A percentile compares a stretch with the other conserved stretches of the same genome.
These are phyloP conservation scores for Alnus glutinosa DNA, from an alignment of 306 rosid species.

Conservation along the genomic window DNA sequence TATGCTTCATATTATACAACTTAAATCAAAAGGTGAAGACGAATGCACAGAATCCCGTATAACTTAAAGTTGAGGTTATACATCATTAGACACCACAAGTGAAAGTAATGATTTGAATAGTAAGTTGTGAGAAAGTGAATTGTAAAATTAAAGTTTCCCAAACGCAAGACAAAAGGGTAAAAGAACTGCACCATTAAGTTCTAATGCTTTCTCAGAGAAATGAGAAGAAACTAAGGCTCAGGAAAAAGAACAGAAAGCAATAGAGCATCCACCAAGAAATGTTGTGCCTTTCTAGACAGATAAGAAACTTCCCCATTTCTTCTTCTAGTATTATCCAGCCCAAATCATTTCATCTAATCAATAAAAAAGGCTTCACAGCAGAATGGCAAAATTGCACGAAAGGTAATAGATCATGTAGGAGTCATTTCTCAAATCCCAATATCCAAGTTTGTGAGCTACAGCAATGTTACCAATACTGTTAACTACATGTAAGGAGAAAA, in stretches of 20 bases:
- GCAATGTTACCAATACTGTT: too few species aligned
- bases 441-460: too few species aligned
- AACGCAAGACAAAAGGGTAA: not conserved
- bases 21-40: not conserved
- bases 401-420: not conserved
- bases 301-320: not conserved
- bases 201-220: not conserved
- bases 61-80: not conserved
- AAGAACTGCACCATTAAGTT: not conserved
- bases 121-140: not conserved
- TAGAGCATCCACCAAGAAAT: not conserved
- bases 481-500: not conserved
- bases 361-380: not conserved
- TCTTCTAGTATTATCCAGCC: not conserved
- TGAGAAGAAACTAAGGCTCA: not conserved
- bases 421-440: not conserved
- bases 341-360: not conserved
- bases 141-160: not conserved
- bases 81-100: not conserved
- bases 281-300: not conserved
- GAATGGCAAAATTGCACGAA: not conserved
- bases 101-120: not conserved
- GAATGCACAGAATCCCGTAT: not conserved
- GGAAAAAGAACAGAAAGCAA: not conserved
- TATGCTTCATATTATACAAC: not conserved